Conservation (phyloP, 2,329 filamentous ascomycete genomes). For the Penicillium sp. region DNA sequence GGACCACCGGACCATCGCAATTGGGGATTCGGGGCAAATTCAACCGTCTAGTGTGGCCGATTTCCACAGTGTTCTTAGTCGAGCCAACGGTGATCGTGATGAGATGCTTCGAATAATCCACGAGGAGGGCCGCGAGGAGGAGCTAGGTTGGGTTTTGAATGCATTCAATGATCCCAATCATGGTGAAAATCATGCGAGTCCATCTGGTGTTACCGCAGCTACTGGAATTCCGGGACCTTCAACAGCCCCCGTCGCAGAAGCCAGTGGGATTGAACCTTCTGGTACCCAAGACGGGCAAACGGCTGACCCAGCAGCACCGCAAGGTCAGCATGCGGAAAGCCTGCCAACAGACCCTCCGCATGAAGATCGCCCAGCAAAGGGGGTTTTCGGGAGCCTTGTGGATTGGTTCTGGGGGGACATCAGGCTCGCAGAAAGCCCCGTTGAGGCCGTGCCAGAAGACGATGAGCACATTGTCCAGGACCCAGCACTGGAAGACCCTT, state of each 20-base stretch:
- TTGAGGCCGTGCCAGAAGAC: constrained; percentile 45
- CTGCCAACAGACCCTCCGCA: constrained; percentile 5
- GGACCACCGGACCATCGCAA: background rate
- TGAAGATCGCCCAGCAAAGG: constrained; percentile 15
- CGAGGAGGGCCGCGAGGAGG: constrained; percentile 54
- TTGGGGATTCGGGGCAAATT: background rate
- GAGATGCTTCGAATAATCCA: constrained; percentile 57
- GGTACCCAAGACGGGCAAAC: no score
- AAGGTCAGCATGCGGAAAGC: constrained; percentile 1
- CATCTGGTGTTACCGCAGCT: background rate
- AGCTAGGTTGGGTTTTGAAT: constrained; percentile 55
- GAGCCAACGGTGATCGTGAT: constrained; percentile 55
- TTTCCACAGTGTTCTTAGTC: constrained; percentile 52
- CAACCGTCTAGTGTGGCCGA: constrained; percentile 39
- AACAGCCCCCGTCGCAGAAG: no score
- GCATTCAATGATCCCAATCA: constrained; percentile 42
- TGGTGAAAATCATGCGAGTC: background rate
- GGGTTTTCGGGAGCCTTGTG: constrained; percentile 25
- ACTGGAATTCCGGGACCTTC: background rate
- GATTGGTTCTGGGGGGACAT: constrained; percentile 46
- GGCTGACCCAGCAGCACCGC: no score
- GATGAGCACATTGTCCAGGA: constrained; percentile 58
- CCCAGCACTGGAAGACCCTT: constrained; percentile 55
- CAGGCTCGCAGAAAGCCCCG: constrained; percentile 19
- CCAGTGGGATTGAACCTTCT: no score